These are phyloP conservation scores for Thelonectria discophora DNA, from an alignment of 2,329 filamentous ascomycete species.

Conservation along the genomic window DNA sequence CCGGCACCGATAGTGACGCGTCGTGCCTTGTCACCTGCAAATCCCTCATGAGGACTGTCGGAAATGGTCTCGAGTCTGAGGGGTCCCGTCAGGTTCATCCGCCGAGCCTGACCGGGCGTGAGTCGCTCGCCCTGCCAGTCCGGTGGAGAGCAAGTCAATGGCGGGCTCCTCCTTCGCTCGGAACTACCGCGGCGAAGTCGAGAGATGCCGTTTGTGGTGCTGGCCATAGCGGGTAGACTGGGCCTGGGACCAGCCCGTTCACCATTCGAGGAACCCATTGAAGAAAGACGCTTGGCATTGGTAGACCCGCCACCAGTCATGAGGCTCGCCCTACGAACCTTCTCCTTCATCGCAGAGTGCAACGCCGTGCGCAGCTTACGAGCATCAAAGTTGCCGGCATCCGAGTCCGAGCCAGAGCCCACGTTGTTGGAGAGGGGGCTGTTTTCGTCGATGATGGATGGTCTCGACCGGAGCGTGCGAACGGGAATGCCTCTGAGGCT, in stretches of 20 bases:
- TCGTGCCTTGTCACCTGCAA: constrained; percentile 41
- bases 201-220: constrained; percentile 64
- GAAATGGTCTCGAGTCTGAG: constrained; percentile 44
- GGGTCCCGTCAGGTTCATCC: constrained; percentile 64
- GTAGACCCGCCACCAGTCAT: constrained; percentile 48
- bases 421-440: constrained; percentile 53
- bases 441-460: constrained; percentile 60
- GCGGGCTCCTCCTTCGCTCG: constrained; percentile 62
- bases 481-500: constrained; percentile 42
- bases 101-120: constrained; percentile 64
- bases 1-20: constrained; percentile 52
- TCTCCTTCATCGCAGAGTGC: constrained; percentile 60
- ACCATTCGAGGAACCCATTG: constrained; percentile 50
- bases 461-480: constrained; percentile 47
- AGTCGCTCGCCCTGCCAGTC: constrained; percentile 53
- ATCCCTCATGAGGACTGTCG: constrained; percentile 39
- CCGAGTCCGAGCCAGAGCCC: constrained; percentile 57
- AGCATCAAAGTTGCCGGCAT: constrained; percentile 60
- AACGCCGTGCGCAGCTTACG: constrained; percentile 65
- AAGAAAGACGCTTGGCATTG: constrained; percentile 56
- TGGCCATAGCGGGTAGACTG: constrained; percentile 56
- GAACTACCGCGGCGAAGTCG: constrained; percentile 60
- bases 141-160: constrained; percentile 61
- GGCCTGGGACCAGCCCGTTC: constrained; percentile 42
- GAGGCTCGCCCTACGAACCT: constrained; percentile 53